Base-by-base conservation (phyloP, 1,284 basidiomycete genomes). In the Mycena citricolor region DNA sequence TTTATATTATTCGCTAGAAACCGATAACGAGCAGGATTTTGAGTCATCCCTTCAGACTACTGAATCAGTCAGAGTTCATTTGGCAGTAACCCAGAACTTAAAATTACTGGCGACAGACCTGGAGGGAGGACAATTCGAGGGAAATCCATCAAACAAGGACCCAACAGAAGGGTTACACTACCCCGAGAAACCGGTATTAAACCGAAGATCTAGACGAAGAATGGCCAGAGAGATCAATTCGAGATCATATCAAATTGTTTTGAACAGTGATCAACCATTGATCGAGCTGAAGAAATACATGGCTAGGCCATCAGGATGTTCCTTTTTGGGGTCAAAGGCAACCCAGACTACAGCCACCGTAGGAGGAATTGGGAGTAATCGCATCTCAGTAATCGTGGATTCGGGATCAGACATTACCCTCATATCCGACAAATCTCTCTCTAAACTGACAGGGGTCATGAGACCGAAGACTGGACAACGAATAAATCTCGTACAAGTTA, bases 401-500 rank as follows among this genome's bases (percentile, higher is more conserved):
- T 26, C 46, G 2, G 50, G 50, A 6, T 42, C 45, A 1, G 45
- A 52, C 22, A 52, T 61, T 17, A 61, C 59, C 11, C 50, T 62
- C 12, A 60, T 62, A 8, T 54, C 58, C 2, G 23, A 49, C 5
- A 39, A 52, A n/a, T 21, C 44, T 6, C 37, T 61, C 2, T 29
- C 24, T 2, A 25, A 4, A 2, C 22, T 61, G 1, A 20, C 32
- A 0, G 23, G 45, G 30, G 25, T 42, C 8, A 55, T 57, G 1
- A 41, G 50, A 16, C 14, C 51, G 1, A 44, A 49, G n/a, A 17
- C 40, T 2, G 59, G 61, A 0, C 57, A 61, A 10, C 32, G 45
- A 16, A 44, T 62, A 2, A 55, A 55, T 6, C 47, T 62, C 4
- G 44, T 59, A 17, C 56, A 60, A 31, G 54, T 65, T 0, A 63